These are phyloP conservation scores for Candida tallmaniae DNA, from an alignment of 805 yeast species.

Conservation along the genomic window DNA sequence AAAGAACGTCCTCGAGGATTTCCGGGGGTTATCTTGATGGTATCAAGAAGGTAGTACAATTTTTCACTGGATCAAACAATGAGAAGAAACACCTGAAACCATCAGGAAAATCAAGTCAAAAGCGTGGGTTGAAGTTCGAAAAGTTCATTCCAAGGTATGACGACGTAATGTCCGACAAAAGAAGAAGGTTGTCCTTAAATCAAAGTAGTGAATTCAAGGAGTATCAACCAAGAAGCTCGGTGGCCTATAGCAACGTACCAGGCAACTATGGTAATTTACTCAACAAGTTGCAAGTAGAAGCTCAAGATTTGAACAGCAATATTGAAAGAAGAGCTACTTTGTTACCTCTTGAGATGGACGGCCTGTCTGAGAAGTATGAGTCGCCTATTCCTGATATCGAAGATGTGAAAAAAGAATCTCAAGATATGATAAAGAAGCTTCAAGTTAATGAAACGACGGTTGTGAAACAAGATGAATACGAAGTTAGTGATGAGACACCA, in stretches of 20 bases:
- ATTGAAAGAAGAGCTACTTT: slow-evolving; percentile 23
- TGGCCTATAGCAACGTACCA: slow-evolving; percentile 4
- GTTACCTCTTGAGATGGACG: slow-evolving; percentile 4
- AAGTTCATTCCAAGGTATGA: no score
- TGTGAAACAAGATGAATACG: slow-evolving; percentile 20
- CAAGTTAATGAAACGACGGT: neutral
- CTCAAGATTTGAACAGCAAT: slow-evolving; percentile 15
- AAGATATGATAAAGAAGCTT: slow-evolving; percentile 7
- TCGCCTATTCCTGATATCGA: slow-evolving; percentile 15
- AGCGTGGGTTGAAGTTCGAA: no score
- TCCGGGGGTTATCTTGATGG: no score
- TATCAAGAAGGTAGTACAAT: no score
- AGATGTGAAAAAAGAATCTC: slow-evolving; percentile 9
- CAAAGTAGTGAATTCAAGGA: slow-evolving; percentile 7
- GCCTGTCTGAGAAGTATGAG: slow-evolving; percentile 4
- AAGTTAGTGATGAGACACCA: slow-evolving; percentile 2
- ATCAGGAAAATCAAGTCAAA: no score
- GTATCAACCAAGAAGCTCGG: slow-evolving; percentile 24
- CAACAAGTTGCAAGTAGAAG: slow-evolving; percentile 12
- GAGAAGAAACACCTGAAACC: no score
- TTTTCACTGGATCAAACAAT: no score
- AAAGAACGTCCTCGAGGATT: no score
- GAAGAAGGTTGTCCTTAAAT: slow-evolving; percentile 23
- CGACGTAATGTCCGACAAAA: slow-evolving; percentile 20
- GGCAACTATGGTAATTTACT: slow-evolving; percentile 10